Evolutionary conservation across 1,284 basidiomycete genomes (phyloP).

Genomic region (Coniferiporia weirii): DNA sequence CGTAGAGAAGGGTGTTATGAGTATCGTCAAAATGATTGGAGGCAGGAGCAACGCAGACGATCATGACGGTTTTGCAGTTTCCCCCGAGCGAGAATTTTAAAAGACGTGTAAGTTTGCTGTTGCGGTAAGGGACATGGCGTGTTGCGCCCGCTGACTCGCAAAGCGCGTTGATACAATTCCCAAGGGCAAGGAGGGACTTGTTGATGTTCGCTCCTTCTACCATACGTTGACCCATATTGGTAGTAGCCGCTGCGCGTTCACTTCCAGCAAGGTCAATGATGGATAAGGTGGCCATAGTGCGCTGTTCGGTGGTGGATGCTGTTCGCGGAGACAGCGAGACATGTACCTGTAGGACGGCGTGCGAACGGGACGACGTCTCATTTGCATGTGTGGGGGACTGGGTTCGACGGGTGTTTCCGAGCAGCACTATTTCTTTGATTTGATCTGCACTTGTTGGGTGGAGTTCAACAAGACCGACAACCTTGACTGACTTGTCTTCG

Average conservation of each 20-base stretch:
- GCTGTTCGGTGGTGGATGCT: constrained; percentile 72
- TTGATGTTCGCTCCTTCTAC: constrained; percentile 98
- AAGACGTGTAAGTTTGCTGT: constrained; percentile 93
- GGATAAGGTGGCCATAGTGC: constrained; percentile 83
- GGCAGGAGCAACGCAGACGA: constrained; percentile 92
- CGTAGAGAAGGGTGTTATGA: constrained; percentile 93
- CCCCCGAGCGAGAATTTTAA: constrained; percentile 96
- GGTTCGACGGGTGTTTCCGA: constrained; percentile 82
- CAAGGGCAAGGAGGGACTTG: constrained; percentile 91
- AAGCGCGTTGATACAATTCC: constrained; percentile 95
- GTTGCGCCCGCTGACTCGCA: constrained; percentile 82
- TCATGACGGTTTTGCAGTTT: constrained; percentile 98
- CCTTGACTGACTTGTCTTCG: constrained; percentile 89
- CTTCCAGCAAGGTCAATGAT: constrained; percentile 97
- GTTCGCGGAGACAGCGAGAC: constrained; percentile 83
- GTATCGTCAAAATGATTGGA: constrained; percentile 96
- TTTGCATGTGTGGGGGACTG: constrained; percentile 94
- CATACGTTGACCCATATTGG: constrained; percentile 96
- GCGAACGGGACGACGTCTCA: constrained; percentile 91
- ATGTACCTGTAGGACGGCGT: constrained; percentile 93
- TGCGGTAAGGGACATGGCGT: constrained; percentile 90
- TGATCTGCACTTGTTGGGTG: constrained; percentile 80
- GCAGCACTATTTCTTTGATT: constrained; percentile 86
- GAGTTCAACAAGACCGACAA: constrained; percentile 78
- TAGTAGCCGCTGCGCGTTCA: constrained; percentile 90